Conservation (phyloP, 495 filamentous ascomycete species). For the Aspergillus biplanus region DNA sequence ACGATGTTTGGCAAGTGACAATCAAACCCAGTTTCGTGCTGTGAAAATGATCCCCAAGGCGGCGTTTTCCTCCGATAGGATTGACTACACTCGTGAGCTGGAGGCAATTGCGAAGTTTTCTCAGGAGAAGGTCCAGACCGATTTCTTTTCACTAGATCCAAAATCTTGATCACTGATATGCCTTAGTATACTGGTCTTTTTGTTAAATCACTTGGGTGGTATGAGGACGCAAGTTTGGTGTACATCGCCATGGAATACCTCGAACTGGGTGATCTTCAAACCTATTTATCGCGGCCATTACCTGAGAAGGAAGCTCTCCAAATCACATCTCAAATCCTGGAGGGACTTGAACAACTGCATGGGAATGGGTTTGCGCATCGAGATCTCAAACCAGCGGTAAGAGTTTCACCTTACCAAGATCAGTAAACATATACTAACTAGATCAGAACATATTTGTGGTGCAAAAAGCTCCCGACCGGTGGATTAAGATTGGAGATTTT, state of each 20-base stretch:
- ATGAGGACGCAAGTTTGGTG: neutral
- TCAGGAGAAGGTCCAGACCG: neutral
- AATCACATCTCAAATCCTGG: slow-evolving; percentile 46
- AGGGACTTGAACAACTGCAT: slow-evolving; percentile 52
- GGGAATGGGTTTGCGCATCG: slow-evolving; percentile 50
- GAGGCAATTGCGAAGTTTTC: neutral
- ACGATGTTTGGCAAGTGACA: neutral
- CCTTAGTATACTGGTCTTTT: neutral
- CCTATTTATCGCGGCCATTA: slow-evolving; percentile 20
- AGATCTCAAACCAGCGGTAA: slow-evolving; percentile 54
- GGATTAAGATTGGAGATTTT: slow-evolving; percentile 40
- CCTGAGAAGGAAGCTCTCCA: slow-evolving; percentile 41
- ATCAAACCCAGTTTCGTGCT: neutral
- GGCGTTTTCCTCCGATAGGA: too few species aligned
- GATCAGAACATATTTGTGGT: slow-evolving; percentile 10
- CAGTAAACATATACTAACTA: neutral
- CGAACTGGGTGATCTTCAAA: slow-evolving; percentile 3
- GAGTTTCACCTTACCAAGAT: slow-evolving; percentile 21
- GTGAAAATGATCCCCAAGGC: neutral
- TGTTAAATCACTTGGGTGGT: slow-evolving; percentile 4
- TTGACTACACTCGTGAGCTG: neutral
- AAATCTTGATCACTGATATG: neutral
- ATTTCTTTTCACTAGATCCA: neutral
- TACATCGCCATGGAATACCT: slow-evolving; percentile 16
- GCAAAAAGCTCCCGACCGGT: slow-evolving; percentile 27